Evolutionary conservation across 768 basidiomycete genomes (phyloP).

Genomic region (Phaffia australis): DNA sequence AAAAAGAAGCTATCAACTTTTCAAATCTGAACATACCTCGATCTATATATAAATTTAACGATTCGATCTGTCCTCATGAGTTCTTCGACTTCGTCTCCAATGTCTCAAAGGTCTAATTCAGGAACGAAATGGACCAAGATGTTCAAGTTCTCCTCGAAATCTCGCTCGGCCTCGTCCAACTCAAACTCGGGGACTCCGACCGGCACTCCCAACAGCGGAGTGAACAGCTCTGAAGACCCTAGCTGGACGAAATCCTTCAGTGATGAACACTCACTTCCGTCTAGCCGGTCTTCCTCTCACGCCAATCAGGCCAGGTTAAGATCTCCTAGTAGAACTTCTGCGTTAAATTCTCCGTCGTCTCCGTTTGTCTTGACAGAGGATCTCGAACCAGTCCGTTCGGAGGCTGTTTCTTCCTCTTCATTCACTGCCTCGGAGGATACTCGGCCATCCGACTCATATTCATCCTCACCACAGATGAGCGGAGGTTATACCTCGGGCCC

Average conservation of each 20-base stretch:
- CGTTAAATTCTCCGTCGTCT: not conserved
- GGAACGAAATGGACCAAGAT: conserved; percentile 20
- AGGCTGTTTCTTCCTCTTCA: not conserved
- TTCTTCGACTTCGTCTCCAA: conserved; percentile 7
- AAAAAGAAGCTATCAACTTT: no score
- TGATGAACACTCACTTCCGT: not conserved
- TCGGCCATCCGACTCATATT: not conserved
- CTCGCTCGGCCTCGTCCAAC: conserved; percentile 58
- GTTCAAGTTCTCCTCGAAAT: conserved; percentile 16
- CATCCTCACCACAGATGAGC: not conserved
- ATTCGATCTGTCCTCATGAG: not conserved
- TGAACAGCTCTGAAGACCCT: no score
- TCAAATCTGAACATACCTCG: no score
- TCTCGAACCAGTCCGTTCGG: not conserved
- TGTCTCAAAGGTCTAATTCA: no score
- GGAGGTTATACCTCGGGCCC: no score
- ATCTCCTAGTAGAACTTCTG: not conserved
- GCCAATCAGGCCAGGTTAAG: not conserved
- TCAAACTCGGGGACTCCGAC: not conserved
- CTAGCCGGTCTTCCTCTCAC: not conserved
- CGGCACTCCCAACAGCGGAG: not conserved
- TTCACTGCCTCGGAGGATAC: not conserved
- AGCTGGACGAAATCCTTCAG: no score
- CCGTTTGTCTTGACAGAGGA: not conserved
- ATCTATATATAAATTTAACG: no score